Base-by-base conservation (phyloP, 2,329 filamentous ascomycete genomes). In the Falciphora oryzae region DNA sequence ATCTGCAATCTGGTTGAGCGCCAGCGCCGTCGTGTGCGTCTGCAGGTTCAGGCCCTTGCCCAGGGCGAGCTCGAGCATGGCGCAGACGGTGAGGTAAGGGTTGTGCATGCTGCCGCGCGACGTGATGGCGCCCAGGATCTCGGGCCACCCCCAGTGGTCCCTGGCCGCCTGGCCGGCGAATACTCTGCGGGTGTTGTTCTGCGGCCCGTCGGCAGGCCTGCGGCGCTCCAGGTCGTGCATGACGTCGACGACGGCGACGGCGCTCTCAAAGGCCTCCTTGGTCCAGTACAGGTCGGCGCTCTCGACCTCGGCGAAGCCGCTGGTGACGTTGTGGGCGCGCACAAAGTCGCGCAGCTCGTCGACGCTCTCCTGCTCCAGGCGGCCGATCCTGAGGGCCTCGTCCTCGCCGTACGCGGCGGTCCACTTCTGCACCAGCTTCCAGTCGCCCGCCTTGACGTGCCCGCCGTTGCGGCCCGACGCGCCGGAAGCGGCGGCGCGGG, bases 291-390 rank as follows among this genome's bases (percentile, higher is more conserved):
- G 67, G 69, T 84, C 81, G 29, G 79, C 76, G 2, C 80, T 80
- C 68, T 80, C 75, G 3, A 83, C 80, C 57, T 76, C 73, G 25
- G 79, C 72, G 32, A 76, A 78, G 68, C 82, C 79, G 0, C 53
- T 57, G 62, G 32, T 56, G 50, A 35, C n/a, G 50, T 35, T 35
- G 67, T 91, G 86, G 67, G 88, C 78, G 13, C 81, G 81, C 31
- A 97, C 90, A 77, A 97, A 97, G 1, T 83, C 81, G 7, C 28
- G 29, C n/a, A 63, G 25, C 16, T 63, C 62, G 29, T 58, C 22
- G 22, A 59, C 62, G 50, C 27, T 57, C 50, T 57, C 50, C 62
- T 63, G 38, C 56, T 63, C 62, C 38, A 63, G 31, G 38, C 25
- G 31, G 7, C 28, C 62, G 50, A 63, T 7, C 16, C 14, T 25